Percentiles rank a stretch among this genome's conserved stretches.
Conservation (phyloP, 257 asterid species). For the Craterostigma plantagineum region DNA sequence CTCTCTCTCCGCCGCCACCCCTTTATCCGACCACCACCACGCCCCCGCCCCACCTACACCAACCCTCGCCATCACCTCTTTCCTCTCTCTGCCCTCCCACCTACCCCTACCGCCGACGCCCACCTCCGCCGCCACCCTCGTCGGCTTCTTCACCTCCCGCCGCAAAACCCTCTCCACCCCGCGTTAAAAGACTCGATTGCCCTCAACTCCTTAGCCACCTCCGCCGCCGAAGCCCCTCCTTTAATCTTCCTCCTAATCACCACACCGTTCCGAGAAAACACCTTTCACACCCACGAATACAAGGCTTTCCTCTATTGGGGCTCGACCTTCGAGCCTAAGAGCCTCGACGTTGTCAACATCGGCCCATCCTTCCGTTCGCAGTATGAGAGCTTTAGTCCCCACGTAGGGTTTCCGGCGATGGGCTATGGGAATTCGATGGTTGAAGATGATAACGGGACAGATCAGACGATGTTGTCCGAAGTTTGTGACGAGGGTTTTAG, state of each 20-base stretch:
- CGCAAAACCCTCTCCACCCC: constrained; percentile 51
- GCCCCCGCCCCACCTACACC: constrained; percentile 18
- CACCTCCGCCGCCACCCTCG: constrained; percentile 15
- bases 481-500: constrained; percentile 52
- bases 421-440: constrained; percentile 41
- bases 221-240: no score
- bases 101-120: constrained; percentile 47
- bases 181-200: constrained; percentile 36
- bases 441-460: constrained; percentile 37
- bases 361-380: constrained; percentile 77
- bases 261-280: constrained; percentile 62
- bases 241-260: constrained; percentile 60
- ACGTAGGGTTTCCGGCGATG: constrained; percentile 44
- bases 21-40: constrained; percentile 60
- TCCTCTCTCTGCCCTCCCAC: constrained; percentile 49
- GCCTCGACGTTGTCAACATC: constrained; percentile 41
- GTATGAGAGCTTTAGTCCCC: constrained; percentile 57
- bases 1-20: constrained; percentile 25
- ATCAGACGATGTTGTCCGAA: constrained; percentile 42
- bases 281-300: constrained; percentile 75
- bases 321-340: constrained; percentile 40
- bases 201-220: constrained; percentile 24
- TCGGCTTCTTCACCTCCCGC: constrained; percentile 41
- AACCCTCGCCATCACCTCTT: constrained; percentile 27
- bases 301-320: constrained; percentile 39